A percentile compares a stretch with the other conserved stretches of the same genome.
Evolutionary conservation across 441 rosid species (phyloP).

Genomic region (Gossypium gossypioides): DNA sequence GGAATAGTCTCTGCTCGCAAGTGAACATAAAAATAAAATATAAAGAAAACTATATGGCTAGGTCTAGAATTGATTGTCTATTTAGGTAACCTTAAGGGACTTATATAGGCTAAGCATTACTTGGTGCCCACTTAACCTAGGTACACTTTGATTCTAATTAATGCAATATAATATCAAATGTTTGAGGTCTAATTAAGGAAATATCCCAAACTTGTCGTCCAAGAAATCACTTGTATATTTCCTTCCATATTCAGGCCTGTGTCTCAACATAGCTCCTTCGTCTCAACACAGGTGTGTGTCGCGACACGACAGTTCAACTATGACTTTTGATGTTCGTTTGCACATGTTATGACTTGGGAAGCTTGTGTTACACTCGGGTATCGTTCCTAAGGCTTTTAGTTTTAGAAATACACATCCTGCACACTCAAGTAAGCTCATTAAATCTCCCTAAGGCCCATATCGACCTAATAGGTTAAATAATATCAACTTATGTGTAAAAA

Average conservation of each 20-base stretch:
- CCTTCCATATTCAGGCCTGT: not conserved
- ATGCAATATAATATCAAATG: not conserved
- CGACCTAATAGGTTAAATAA: not conserved
- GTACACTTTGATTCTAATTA: not conserved
- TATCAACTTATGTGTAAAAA: not conserved
- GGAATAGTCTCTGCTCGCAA: not conserved
- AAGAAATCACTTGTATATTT: not conserved
- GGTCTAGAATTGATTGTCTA: not conserved
- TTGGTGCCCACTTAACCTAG: not conserved
- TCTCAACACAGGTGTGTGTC: not conserved
- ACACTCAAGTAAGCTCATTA: not conserved
- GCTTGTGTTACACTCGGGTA: not conserved
- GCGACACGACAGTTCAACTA: not conserved
- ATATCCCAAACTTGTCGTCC: not conserved
- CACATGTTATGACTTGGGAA: not conserved
- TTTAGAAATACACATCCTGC: not conserved
- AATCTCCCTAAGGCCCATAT: not conserved
- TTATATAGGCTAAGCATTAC: not conserved
- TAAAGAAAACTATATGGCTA: not conserved
- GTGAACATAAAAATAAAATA: not conserved
- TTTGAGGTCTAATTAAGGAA: not conserved
- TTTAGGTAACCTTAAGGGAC: not conserved
- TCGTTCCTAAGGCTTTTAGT: not conserved
- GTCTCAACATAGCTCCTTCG: not conserved
- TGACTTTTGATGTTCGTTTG: not conserved